Percentiles rank a stretch among this genome's conserved stretches.
phyloP scores from a whole-genome alignment of 2,329 filamentous ascomycete species.

The Venturiaceae sp. region DNA sequence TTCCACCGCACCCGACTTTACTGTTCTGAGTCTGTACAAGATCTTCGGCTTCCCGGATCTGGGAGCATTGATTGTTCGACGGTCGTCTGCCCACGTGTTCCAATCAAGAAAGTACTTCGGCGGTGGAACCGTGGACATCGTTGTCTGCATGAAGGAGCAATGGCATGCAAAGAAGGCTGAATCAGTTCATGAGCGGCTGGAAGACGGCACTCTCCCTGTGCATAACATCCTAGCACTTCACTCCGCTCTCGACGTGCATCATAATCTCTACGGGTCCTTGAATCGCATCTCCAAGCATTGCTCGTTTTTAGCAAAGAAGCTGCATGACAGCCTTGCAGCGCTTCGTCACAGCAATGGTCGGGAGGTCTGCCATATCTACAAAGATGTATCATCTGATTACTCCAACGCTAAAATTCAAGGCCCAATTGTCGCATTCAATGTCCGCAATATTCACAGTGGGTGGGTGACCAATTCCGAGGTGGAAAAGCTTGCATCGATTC shows the following conservation, averaged over 20 bases:
- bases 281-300: slow-evolving; percentile 61
- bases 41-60: slow-evolving; percentile 96
- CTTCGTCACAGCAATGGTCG: slow-evolving; percentile 61
- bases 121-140: slow-evolving; percentile 88
- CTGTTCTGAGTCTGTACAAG: slow-evolving; percentile 84
- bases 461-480: slow-evolving; percentile 80
- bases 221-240: slow-evolving; percentile 82
- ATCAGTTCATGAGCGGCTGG: slow-evolving; percentile 68
- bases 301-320: slow-evolving; percentile 47
- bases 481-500: slow-evolving; percentile 73
- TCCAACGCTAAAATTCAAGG: slow-evolving; percentile 45
- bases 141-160: slow-evolving; percentile 63
- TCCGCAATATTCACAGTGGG: slow-evolving; percentile 56
- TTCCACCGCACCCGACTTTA: slow-evolving; percentile 66
- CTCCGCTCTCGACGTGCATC: slow-evolving; percentile 61
- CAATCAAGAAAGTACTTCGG: slow-evolving; percentile 73
- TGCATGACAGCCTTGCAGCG: slow-evolving; percentile 48
- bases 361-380: slow-evolving; percentile 59
- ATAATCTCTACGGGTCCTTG: slow-evolving; percentile 62
- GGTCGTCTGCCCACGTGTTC: slow-evolving; percentile 55
- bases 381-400: slow-evolving; percentile 29
- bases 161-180: slow-evolving; percentile 74
- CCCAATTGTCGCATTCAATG: slow-evolving; percentile 75
- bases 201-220: slow-evolving; percentile 86
- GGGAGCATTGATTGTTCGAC: slow-evolving; percentile 74